Evolutionary conservation across 1,139 yeast species (phyloP).

Genomic region (Suhomyces kunorum): DNA sequence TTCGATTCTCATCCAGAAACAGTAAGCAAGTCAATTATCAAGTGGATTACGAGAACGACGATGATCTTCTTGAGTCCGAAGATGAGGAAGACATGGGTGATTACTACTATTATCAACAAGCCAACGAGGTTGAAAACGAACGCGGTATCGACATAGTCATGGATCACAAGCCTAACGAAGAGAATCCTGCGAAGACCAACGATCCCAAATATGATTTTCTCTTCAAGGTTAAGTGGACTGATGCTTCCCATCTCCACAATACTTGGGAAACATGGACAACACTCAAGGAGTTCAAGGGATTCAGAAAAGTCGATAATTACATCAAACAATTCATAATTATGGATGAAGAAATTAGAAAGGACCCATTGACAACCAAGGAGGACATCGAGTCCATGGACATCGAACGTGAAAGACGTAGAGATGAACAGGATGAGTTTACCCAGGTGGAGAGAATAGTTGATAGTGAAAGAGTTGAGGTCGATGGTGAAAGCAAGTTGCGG

Average conservation of each 20-base stretch:
- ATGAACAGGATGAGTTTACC: slow-evolving; percentile 80
- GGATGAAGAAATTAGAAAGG: slow-evolving; percentile 75
- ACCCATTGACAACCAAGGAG: slow-evolving; percentile 80
- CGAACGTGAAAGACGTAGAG: slow-evolving; percentile 81
- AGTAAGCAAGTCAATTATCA: slow-evolving; percentile 69
- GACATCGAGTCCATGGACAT: slow-evolving; percentile 92
- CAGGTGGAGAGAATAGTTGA: slow-evolving; percentile 89
- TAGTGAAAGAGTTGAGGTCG: slow-evolving; percentile 67
- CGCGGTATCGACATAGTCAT: slow-evolving; percentile 53
- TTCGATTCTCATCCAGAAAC: slow-evolving; percentile 79
- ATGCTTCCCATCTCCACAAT: slow-evolving; percentile 87
- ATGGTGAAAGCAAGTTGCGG: slow-evolving; percentile 67
- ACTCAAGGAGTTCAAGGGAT: slow-evolving; percentile 64
- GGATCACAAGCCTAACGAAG: slow-evolving; percentile 50
- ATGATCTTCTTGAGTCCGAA: slow-evolving; percentile 55
- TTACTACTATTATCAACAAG: slow-evolving; percentile 43
- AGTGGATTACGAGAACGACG: slow-evolving; percentile 71
- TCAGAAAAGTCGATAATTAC: slow-evolving; percentile 86
- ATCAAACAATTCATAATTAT: slow-evolving; percentile 72
- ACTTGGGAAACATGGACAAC: slow-evolving; percentile 83
- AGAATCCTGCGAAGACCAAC: slow-evolving; percentile 40
- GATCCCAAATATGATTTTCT: slow-evolving; percentile 63
- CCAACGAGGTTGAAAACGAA: slow-evolving; percentile 38
- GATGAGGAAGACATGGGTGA: slow-evolving; percentile 35
- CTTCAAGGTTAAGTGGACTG: slow-evolving; percentile 83